Conservation (phyloP, 441 rosid species). For the Mallotus repandus region DNA sequence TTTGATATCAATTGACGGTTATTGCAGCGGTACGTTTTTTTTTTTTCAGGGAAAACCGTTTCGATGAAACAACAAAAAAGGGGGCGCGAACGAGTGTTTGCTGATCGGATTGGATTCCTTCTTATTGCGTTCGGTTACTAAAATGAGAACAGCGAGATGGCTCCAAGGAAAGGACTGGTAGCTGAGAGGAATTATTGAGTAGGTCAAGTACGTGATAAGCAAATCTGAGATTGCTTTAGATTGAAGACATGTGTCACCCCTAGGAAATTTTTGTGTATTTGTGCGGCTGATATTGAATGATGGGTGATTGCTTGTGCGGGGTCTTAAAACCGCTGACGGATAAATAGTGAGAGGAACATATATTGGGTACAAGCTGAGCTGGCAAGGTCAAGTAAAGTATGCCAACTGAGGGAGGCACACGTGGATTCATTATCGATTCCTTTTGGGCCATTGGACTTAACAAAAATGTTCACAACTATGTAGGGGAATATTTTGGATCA, state of each 20-base stretch:
- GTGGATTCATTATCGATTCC: neutral
- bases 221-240: neutral
- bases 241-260: neutral
- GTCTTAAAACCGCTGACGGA: neutral
- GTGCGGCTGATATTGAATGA: neutral
- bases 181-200: neutral
- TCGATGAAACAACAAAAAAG: constrained; percentile 10
- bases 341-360: neutral
- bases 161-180: neutral
- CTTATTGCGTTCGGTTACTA: neutral
- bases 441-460: too few relatives aligned
- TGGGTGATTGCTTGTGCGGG: neutral
- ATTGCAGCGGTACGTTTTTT: neutral
- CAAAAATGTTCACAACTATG: too few relatives aligned
- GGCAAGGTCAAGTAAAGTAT: neutral
- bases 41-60: neutral
- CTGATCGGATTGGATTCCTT: constrained; percentile 7
- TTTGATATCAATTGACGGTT: neutral
- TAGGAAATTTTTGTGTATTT: neutral
- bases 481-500: too few relatives aligned
- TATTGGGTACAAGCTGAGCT: neutral
- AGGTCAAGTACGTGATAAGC: neutral
- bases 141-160: neutral
- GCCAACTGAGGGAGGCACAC: neutral
- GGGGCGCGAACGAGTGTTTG: constrained; percentile 15